These are phyloP conservation scores for Paxillus ammoniavirescens DNA, from an alignment of 768 basidiomycete genomes.

Conservation along the genomic window DNA sequence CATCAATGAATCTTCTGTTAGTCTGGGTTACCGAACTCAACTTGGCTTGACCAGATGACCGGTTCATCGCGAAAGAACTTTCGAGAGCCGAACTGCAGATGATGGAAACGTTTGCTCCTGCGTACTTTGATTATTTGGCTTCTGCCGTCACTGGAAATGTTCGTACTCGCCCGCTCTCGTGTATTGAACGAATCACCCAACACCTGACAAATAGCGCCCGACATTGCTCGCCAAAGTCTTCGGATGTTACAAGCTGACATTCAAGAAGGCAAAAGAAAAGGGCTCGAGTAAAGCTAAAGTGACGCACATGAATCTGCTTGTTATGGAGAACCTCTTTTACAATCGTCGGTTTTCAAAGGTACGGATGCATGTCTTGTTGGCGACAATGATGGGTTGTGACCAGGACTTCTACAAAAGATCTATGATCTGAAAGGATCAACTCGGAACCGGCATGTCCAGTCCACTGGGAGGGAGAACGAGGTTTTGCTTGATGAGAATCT, in stretches of 20 bases:
- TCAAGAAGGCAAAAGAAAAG: constrained; percentile 75
- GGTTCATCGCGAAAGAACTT: constrained; percentile 97
- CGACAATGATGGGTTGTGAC: constrained; percentile 3
- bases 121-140: constrained; percentile 98
- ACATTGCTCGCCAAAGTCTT: constrained; percentile 96
- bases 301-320: constrained; percentile 91
- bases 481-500: constrained; percentile 97
- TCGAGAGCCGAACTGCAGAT: constrained; percentile 89
- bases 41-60: constrained; percentile 65
- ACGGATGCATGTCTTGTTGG: not conserved
- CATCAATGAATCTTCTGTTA: not conserved
- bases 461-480: constrained; percentile 88
- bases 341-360: constrained; percentile 89
- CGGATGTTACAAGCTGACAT: constrained; percentile 93
- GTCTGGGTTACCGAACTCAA: not conserved
- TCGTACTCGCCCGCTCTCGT: constrained; percentile 23
- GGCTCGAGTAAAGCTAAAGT: constrained; percentile 64
- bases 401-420: constrained; percentile 48
- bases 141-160: constrained; percentile 88
- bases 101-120: constrained; percentile 95
- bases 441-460: constrained; percentile 88
- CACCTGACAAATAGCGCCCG: constrained; percentile 59
- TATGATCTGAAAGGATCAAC: constrained; percentile 98
- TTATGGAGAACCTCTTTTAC: constrained; percentile 98
- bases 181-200: constrained; percentile 6